A percentile compares a stretch with the other conserved stretches of the same genome.
Evolutionary conservation across 2,329 filamentous ascomycete genomes (phyloP).

Genomic region (Drechslerella dactyloides): DNA sequence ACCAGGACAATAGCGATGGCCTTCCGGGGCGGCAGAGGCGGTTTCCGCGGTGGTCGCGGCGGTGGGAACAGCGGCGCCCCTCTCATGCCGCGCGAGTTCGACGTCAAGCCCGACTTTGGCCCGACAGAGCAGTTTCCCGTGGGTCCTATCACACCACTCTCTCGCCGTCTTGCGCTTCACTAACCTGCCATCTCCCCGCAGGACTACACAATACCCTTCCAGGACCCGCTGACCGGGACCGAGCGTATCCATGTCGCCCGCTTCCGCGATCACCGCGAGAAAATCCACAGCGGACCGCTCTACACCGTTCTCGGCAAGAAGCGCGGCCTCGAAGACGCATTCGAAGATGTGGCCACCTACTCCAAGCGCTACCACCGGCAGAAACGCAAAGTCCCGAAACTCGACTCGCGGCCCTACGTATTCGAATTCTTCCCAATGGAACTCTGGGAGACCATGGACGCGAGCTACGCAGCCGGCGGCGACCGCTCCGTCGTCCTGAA

Average conservation of each 20-base stretch:
- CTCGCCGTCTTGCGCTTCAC: background rate
- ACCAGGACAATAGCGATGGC: constrained; percentile 39
- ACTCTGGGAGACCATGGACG: constrained; percentile 53
- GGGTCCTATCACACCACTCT: constrained; percentile 15
- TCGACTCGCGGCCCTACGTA: constrained; percentile 55
- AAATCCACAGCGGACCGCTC: constrained; percentile 54
- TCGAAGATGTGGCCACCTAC: constrained; percentile 54
- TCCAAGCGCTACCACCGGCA: constrained; percentile 54
- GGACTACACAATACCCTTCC: constrained; percentile 49
- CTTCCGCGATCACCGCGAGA: constrained; percentile 54
- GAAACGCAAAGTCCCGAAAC: constrained; percentile 53
- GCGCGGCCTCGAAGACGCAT: constrained; percentile 54
- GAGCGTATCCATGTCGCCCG: constrained; percentile 51
- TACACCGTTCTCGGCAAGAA: constrained; percentile 54
- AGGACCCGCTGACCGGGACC: constrained; percentile 33
- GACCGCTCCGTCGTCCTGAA: constrained; percentile 51
- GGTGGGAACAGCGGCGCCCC: constrained; percentile 49
- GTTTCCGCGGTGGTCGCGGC: constrained; percentile 51
- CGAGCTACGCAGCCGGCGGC: constrained; percentile 42
- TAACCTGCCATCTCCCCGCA: constrained; percentile 16
- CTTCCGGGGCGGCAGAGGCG: constrained; percentile 50
- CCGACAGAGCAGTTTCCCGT: constrained; percentile 55
- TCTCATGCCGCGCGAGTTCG: constrained; percentile 51
- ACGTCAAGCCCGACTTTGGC: constrained; percentile 55
- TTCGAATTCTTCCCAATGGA: constrained; percentile 55